A percentile compares a stretch with the other conserved stretches of the same genome.
phyloP scores from a whole-genome alignment of 1,284 basidiomycete genomes.

The Naganishia sp. region DNA sequence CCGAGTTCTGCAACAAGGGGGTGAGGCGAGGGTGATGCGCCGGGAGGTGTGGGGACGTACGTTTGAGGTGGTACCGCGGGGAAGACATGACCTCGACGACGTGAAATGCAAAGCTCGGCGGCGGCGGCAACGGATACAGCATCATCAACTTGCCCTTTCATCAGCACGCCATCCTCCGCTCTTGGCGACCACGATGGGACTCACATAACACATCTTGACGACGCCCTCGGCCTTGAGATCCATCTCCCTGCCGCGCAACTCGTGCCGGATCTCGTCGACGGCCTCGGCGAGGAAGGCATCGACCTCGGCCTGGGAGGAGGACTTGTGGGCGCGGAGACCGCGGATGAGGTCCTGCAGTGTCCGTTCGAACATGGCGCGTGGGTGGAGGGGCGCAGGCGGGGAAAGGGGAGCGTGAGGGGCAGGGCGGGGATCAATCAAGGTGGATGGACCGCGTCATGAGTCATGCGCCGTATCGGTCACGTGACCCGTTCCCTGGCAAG shows the following conservation, averaged over 20 bases:
- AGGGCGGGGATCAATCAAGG: background rate
- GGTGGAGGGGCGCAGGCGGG: background rate
- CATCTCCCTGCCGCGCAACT: constrained; percentile 93
- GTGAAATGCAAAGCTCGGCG: constrained; percentile 68
- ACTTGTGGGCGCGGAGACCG: constrained; percentile 67
- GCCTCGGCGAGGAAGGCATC: constrained; percentile 57
- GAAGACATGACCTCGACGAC: constrained; percentile 98
- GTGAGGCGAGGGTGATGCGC: background rate
- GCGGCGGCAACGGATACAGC: constrained; percentile 56
- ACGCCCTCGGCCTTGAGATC: constrained; percentile 93
- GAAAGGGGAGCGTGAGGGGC: background rate
- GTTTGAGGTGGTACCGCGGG: constrained; percentile 83
- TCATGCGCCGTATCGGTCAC: background rate
- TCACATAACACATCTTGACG: constrained; percentile 93
- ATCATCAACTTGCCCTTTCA: constrained; percentile 50
- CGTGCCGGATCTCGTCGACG: constrained; percentile 74
- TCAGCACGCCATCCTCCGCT: background rate
- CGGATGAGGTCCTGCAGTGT: constrained; percentile 89
- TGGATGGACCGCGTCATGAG: background rate
- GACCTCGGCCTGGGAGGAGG: constrained; percentile 51
- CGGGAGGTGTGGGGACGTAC: constrained; percentile 38
- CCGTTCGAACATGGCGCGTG: constrained; percentile 77
- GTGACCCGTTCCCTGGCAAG: no score
- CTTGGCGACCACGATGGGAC: constrained; percentile 46
- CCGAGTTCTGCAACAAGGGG: constrained; percentile 64